A percentile compares a stretch with the other conserved stretches of the same genome.
Conservation (phyloP, 164 flowering plant species). For the Chimonanthus salicifolius region DNA sequence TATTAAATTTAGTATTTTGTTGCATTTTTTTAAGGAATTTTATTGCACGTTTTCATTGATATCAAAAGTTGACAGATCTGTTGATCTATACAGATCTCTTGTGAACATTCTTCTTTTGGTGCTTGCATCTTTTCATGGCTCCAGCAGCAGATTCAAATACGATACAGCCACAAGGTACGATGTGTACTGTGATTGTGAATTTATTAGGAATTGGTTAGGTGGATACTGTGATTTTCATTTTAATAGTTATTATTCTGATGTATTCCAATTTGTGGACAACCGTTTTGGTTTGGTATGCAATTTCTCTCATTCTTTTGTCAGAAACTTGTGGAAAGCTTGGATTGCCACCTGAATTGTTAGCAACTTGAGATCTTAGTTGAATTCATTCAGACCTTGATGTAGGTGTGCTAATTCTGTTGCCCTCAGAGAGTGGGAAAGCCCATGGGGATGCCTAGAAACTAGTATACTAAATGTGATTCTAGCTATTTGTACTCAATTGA, state of each 20-base stretch:
- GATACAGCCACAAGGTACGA: constrained; percentile 45
- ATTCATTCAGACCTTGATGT: no score
- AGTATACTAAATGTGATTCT: no score
- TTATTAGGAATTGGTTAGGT: no score
- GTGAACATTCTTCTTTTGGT: not conserved
- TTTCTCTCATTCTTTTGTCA: not conserved
- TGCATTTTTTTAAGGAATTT: not conserved
- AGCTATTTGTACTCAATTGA: no score
- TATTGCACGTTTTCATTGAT: not conserved
- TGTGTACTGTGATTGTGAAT: not conserved
- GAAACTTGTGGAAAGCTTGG: no score
- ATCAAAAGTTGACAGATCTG: not conserved
- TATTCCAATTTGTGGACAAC: not conserved
- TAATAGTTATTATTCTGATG: not conserved
- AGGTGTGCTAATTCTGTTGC: no score
- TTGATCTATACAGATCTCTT: constrained; percentile 2
- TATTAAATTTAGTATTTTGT: not conserved
- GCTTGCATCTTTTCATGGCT: constrained; percentile 23
- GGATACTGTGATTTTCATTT: no score
- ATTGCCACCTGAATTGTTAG: no score
- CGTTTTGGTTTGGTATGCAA: not conserved
- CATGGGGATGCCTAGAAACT: no score
- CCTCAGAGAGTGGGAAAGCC: no score
- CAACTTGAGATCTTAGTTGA: no score
- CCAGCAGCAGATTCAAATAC: constrained; percentile 38